These are phyloP conservation scores for Fonsecaea pedrosoi DNA, from an alignment of 2,329 filamentous ascomycete species.

Conservation along the genomic window DNA sequence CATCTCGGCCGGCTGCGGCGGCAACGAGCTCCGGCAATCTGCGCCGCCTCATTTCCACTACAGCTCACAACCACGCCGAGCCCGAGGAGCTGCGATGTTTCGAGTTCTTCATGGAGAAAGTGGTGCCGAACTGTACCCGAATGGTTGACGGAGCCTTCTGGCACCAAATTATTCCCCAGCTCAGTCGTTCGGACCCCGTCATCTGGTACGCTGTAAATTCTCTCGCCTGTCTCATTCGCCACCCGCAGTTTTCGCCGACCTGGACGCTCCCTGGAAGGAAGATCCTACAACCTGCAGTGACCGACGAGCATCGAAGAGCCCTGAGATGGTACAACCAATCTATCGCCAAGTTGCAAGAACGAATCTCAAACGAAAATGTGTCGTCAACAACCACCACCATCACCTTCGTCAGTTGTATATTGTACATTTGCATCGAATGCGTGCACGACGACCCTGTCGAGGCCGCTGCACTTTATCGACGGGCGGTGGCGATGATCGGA, in stretches of 20 bases:
- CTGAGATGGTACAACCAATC: conserved; percentile 27
- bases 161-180: conserved; percentile 26
- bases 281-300: not conserved
- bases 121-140: conserved; percentile 23
- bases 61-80: conserved; percentile 13
- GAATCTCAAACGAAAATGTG: conserved; percentile 11
- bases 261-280: conserved; percentile 11
- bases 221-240: conserved; percentile 24
- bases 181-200: conserved; percentile 19
- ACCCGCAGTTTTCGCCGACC: conserved; percentile 17
- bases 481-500: conserved; percentile 20
- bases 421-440: conserved; percentile 33
- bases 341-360: conserved; percentile 19
- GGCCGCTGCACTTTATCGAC: conserved; percentile 21
- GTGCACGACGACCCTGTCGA: conserved; percentile 23
- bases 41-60: not conserved
- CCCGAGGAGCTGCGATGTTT: conserved; percentile 22
- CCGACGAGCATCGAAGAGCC: conserved; percentile 24
- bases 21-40: not conserved
- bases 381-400: conserved; percentile 4
- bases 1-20: not conserved
- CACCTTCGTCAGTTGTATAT: conserved; percentile 22
- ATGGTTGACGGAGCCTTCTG: conserved; percentile 26
- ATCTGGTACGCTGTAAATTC: conserved; percentile 30
- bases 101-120: conserved; percentile 28